Evolutionary conservation across 2,329 filamentous ascomycete species (phyloP), one percentile per base, ranked within the genome.

Genomic region (Cyanodermella asteris): DNA sequence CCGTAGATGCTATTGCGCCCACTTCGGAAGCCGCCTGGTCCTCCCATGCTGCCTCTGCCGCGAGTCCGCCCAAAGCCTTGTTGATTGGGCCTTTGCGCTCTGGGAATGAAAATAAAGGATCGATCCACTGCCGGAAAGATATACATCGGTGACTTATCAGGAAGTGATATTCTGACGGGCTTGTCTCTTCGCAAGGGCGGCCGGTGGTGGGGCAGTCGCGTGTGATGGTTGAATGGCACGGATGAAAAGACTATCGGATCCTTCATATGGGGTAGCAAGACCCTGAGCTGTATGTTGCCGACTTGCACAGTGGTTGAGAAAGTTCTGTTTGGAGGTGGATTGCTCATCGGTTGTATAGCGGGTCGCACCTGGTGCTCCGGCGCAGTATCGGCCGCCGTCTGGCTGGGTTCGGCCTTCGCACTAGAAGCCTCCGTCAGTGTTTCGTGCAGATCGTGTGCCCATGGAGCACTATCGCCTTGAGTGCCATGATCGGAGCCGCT

Each of bases 91-190:
- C 87, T 69, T 54, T 93, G 64, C 7, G 84, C 84, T 36, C 87
- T 66, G 8, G 87, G 87, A 31, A 97, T 97, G 51, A 97, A 97
- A 39, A 93, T 91, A 47, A 97, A 97, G 0, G 87, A 94, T 35
- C 87, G 63, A 39, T 93, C 82, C 23, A 66, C 60, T 3, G 81
- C 75, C 5, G 87, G 87, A 49, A 87, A 91, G 31, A 93, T 82
- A 47, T 93, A 93, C 33, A 76, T 69, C 18, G 80, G 76, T 8
- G 68, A 57, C 34, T 75, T 64, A 15, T 74, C 62, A 2, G 87
- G 84, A 20, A 97, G 59, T 6, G 81, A 93, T 36, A 97, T 78
- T 25, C 87, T 73, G 20, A 94, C 87, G 6, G 87, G 87, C 46
- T 94, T 97, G 53, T 97, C 87, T 38, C 87, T 72, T 33, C 87